Evolutionary conservation across 805 yeast species (phyloP), one percentile per base, ranked within the genome.

Genomic region (Debaryomyces maramus): DNA sequence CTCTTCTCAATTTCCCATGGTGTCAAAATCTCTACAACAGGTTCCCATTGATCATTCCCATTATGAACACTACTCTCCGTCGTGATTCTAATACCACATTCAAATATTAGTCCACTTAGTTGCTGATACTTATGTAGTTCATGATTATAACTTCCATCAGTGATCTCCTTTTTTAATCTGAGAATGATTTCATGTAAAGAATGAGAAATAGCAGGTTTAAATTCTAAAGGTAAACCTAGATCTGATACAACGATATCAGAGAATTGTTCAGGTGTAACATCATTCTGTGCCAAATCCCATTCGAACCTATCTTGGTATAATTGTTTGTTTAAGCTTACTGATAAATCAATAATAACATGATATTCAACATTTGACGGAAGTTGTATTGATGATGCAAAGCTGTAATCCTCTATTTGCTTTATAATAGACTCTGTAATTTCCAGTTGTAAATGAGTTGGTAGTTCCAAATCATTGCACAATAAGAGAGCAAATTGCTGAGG

Each of bases 1-100:
- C 98, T 77, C 65, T 85, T 84, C 58, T 91, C 97, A 41, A 93
- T 88, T 62, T 93, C 99, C 78, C 90, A 88, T 39, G 87, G 90
- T 1, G 93, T 81, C 43, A 93, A 73, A 10, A 80, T 78, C 61
- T 91, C 98, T 5, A 91, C 84, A 31, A 80, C 75, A 19, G 99
- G 99, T 39, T 83, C 82, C 95, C 97, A 93, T 30, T 71, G 77
- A 26, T 81, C 85, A 22, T 95, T 96, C 18, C 87, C 74, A 36
- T 80, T 80, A 55, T 85, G 93, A 21, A 78, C 75, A 55, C 97
- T 55, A 73, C 75, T 57, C 90, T 79, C 67, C 78, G 74, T 70
- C 3, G 65, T 56, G 14, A 70, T 70, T 41, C 75, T 54, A 14
- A 70, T 61, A 19, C 70, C 70, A 40, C 67, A 57, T 53, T 69